Evolutionary conservation across 352 stramenopile species (phyloP).

Genomic region (Pythium apleroticum): DNA sequence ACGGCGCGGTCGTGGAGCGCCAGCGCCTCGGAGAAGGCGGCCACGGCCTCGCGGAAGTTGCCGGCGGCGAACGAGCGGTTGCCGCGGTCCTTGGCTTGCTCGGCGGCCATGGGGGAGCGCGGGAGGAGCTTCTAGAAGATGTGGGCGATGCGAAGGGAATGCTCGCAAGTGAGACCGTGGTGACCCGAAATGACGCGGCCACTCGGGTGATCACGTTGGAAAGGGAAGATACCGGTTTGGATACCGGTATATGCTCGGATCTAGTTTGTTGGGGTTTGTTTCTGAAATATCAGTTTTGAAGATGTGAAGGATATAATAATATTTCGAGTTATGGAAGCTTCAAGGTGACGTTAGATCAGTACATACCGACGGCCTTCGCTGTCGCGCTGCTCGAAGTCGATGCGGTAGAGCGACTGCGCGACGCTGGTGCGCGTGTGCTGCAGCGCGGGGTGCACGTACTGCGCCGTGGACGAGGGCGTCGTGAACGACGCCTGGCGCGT

Average conservation of each 20-base stretch:
- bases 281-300: too few species aligned
- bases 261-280: neutral
- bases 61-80: constrained; percentile 77
- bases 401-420: constrained; percentile 18
- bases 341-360: neutral
- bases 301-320: too few species aligned
- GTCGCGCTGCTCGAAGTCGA: constrained; percentile 8
- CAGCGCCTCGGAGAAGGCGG: constrained; percentile 79
- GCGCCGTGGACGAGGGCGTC: neutral
- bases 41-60: constrained; percentile 65
- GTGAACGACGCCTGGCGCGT: neutral
- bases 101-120: constrained; percentile 54
- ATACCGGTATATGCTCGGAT: neutral
- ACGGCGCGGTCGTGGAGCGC: constrained; percentile 45
- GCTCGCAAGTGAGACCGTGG: neutral
- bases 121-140: neutral
- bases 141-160: neutral
- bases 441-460: neutral
- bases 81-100: constrained; percentile 87
- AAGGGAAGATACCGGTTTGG: neutral
- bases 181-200: constrained; percentile 1
- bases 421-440: constrained; percentile 17
- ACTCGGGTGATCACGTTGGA: neutral
- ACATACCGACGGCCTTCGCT: neutral
- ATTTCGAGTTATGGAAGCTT: too few species aligned